Evolutionary conservation across 106 monocot genomes (phyloP), one percentile per base, ranked within the genome.

Genomic region (Ottelia alismoides): DNA sequence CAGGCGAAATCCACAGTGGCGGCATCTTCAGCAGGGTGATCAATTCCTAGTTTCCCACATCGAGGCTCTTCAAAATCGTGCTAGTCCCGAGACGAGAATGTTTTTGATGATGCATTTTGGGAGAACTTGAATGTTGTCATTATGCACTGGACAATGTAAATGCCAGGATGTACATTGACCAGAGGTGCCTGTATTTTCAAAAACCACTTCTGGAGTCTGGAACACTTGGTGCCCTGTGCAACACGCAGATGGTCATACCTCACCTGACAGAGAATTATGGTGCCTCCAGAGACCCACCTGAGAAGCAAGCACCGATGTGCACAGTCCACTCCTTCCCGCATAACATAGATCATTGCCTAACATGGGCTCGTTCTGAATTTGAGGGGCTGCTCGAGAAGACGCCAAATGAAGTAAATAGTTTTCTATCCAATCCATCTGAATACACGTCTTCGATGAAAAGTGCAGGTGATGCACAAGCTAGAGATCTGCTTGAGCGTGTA

Each of bases 201-300:
- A 94, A 88, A 64, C 87, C 93, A 2, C 74, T 94, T 6, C 61
- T 94, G 66, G 93, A 94, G 66, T 94, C 93, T 45, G 93, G 87
- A 52, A 94, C 88, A 21, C 64, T 94, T 12, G 93, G 93, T 31
- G 55, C 84, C 31, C 80, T 84, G 29, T 94, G 87, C 52, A 94
- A 84, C 61, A 94, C 93, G 23, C 93, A 94, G 61, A 84, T 84
- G 80, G 78, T 94, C 47, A 87, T 94, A 56, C 93, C 93, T 44
- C 88, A 94, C 59, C 64, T 81, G 28, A 94, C 93, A 52, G 93
- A 94, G 63, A 94, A 94, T 66, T 94, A 94, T 67, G 84, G 87
- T 1, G 90, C 90, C 25, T 77, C 90, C 22, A 72, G 75, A 60
- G 90, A 91, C 45, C 90, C 84, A 17, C 93, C 93, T 50, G 88